A percentile compares a stretch with the other conserved stretches of the same genome.
Conservation (phyloP, 2,329 filamentous ascomycete genomes). For the Exophiala viscosa region DNA sequence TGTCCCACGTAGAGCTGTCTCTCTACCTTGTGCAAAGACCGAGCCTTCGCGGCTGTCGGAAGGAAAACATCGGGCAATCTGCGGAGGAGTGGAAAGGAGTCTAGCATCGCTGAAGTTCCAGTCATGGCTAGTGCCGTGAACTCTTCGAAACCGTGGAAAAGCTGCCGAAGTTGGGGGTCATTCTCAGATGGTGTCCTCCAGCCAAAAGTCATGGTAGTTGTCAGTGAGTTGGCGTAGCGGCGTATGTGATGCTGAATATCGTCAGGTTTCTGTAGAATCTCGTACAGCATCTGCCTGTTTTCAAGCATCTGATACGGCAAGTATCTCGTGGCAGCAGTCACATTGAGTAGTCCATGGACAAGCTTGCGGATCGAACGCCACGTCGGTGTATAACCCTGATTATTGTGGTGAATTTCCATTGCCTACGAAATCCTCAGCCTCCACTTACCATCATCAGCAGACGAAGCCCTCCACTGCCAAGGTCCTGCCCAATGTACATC, state of each 20-base stretch:
- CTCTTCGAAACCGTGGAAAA: slow-evolving; percentile 32
- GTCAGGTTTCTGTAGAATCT: slow-evolving; percentile 45
- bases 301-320: slow-evolving; percentile 56
- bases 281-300: slow-evolving; percentile 52
- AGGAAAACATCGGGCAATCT: slow-evolving; percentile 42
- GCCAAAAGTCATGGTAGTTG: slow-evolving; percentile 50
- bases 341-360: slow-evolving; percentile 48
- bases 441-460: slow-evolving; percentile 33
- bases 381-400: not conserved
- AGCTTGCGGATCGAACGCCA: slow-evolving; percentile 30
- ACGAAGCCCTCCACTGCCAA: slow-evolving; percentile 31
- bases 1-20: slow-evolving; percentile 41
- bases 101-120: slow-evolving; percentile 43
- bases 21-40: slow-evolving; percentile 43
- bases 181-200: slow-evolving; percentile 36
- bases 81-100: slow-evolving; percentile 47
- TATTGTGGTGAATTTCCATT: not conserved
- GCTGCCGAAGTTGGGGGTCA: too few relatives aligned
- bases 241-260: slow-evolving; percentile 45
- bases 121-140: slow-evolving; percentile 44
- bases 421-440: slow-evolving; percentile 22
- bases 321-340: slow-evolving; percentile 47
- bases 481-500: slow-evolving; percentile 43
- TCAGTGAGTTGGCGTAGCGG: slow-evolving; percentile 49
- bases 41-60: slow-evolving; percentile 39